Evolutionary conservation across 2,329 filamentous ascomycete genomes (phyloP), one percentile per base, ranked within the genome.

Genomic region (Penicillium palitans): DNA sequence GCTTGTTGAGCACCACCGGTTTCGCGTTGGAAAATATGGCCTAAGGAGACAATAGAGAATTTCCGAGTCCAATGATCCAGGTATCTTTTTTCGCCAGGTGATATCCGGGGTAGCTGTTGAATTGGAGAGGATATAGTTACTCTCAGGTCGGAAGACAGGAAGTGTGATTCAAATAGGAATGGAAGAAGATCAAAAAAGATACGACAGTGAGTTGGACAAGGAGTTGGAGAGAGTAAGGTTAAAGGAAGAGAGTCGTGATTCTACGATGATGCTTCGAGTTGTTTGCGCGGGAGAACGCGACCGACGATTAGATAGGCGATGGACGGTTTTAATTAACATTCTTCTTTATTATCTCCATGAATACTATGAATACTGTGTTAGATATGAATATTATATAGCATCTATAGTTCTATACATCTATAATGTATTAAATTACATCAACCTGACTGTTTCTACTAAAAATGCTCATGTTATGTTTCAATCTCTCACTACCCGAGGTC

Each of bases 191-290:
- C 19, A 21, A 39, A 12, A 40, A 19, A 24, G 29, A 44, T 37
- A 27, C 29, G 37, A 59, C 31, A 46, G 37, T 46, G 53, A 41
- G 19, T 24, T 40, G 46, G 21, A 58, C 17, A 19, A n/a, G 25
- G 17, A 27, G 15, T 39, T 39, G 27, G 37, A 27, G 31, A 52
- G 47, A 35, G 33, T 35, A 35, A 54, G 35, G 44, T 42, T 39
- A 39, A 46, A n/a, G 51, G 33, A 25, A 33, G 46, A 53, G 50
- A 59, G 61, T 61, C 60, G 60, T 61, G 61, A 60, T 63, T 58
- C 52, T 57, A 49, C 60, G 63, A 67, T 67, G 66, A 67, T 67
- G 65, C 65, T 64, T 66, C 61, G 66, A 67, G 66, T 68, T 62
- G 66, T 63, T 66, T 61, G 56, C 61, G 60, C 60, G 63, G 64